Evolutionary conservation across 2,329 filamentous ascomycete species (phyloP).

Genomic region (Cladosporium sphaerospermum): DNA sequence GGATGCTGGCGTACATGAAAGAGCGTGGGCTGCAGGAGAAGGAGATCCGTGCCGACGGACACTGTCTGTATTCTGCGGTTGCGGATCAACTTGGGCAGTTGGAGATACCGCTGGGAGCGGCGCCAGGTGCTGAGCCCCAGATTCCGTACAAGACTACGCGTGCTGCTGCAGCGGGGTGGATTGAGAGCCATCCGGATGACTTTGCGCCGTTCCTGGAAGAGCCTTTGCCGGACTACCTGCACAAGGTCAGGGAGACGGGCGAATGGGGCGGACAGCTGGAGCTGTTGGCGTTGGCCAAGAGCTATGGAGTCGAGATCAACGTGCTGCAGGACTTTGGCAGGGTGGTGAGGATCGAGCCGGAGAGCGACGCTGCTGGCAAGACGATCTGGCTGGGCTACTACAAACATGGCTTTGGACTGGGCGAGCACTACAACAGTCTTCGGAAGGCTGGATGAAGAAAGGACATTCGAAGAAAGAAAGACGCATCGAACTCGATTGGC

Average conservation of each 20-base stretch:
- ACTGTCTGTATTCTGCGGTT: slow-evolving; percentile 89
- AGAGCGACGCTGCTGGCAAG: slow-evolving; percentile 40
- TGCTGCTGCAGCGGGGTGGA: slow-evolving; percentile 68
- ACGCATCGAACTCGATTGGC: too few species aligned
- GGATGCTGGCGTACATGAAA: slow-evolving; percentile 63
- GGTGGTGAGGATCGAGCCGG: slow-evolving; percentile 66
- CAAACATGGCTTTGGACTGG: slow-evolving; percentile 83
- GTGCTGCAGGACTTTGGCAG: slow-evolving; percentile 77
- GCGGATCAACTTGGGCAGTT: slow-evolving; percentile 67
- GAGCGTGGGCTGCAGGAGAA: slow-evolving; percentile 62
- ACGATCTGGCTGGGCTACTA: slow-evolving; percentile 93
- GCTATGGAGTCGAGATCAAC: slow-evolving; percentile 72
- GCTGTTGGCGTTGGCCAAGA: slow-evolving; percentile 73
- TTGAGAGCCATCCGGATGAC: slow-evolving; percentile 65
- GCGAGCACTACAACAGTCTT: slow-evolving; percentile 96
- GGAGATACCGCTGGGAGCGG: slow-evolving; percentile 37
- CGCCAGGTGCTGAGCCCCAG: slow-evolving; percentile 12
- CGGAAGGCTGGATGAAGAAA: slow-evolving; percentile 24
- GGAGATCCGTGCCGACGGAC: slow-evolving; percentile 81
- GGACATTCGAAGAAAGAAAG: background rate
- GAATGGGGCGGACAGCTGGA: slow-evolving; percentile 97
- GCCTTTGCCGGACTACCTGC: slow-evolving; percentile 63
- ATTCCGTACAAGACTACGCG: slow-evolving; percentile 62
- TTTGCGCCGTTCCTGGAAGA: slow-evolving; percentile 86
- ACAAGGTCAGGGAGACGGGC: slow-evolving; percentile 75